Conservation (phyloP, 331 rosid genomes). For the Quercus tomentella region DNA sequence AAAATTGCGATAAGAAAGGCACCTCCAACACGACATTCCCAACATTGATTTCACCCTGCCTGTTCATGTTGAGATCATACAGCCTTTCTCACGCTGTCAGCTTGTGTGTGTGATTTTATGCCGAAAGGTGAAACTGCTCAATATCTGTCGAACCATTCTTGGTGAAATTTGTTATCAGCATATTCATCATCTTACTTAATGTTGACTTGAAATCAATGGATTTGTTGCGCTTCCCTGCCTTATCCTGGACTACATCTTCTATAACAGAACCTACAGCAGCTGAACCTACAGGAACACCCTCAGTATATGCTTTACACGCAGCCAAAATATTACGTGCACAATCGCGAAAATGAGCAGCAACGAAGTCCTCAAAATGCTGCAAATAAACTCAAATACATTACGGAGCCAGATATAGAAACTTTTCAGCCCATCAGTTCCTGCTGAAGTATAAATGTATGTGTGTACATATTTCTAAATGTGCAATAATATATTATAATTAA, state of each 20-base stretch:
- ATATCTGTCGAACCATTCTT: slow-evolving; percentile 63
- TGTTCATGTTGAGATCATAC: not conserved
- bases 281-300: slow-evolving; percentile 64
- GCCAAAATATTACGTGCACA: slow-evolving; percentile 46
- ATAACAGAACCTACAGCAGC: slow-evolving; percentile 41
- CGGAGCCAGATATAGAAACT: not conserved
- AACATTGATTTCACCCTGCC: not conserved
- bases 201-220: slow-evolving; percentile 37
- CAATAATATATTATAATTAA: not conserved
- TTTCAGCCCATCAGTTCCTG: not conserved
- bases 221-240: not conserved
- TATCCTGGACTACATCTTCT: slow-evolving; percentile 10
- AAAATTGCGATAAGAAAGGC: not conserved
- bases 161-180: slow-evolving; percentile 54
- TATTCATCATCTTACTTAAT: slow-evolving; percentile 52
- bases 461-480: not conserved
- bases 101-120: slow-evolving; percentile 3
- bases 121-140: slow-evolving; percentile 41
- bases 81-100: not conserved
- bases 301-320: slow-evolving; percentile 56
- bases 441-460: not conserved
- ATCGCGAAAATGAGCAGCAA: slow-evolving; percentile 46
- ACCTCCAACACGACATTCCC: not conserved
- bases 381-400: slow-evolving; percentile 3
- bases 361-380: slow-evolving; percentile 81